phyloP scores from a whole-genome alignment of 768 basidiomycete genomes.

The Lactarius hengduanensis region DNA sequence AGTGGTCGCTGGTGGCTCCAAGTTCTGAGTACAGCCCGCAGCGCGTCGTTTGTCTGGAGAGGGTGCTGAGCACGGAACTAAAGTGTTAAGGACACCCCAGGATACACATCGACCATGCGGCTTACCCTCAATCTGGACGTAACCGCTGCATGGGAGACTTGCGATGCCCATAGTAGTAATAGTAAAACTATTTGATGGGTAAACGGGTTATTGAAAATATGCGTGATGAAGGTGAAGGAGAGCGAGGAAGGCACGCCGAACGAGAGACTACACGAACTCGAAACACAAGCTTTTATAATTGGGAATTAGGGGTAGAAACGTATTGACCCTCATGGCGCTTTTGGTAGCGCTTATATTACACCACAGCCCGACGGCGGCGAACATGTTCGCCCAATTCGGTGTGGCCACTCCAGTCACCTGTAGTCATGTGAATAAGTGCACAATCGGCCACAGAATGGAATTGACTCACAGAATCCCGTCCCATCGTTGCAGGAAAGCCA shows the following conservation, averaged over 20 bases:
- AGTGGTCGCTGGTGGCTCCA: background rate
- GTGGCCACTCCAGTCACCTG: conserved; percentile 56
- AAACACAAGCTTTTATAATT: too few relatives aligned
- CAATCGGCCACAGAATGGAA: background rate
- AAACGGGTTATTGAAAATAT: background rate
- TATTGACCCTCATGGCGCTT: too few relatives aligned
- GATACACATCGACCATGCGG: background rate
- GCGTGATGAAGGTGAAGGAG: background rate
- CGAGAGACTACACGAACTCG: too few relatives aligned
- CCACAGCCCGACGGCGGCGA: conserved; percentile 36
- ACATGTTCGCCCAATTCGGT: conserved; percentile 51
- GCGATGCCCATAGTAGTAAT: background rate
- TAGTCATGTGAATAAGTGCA: background rate
- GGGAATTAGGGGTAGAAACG: too few relatives aligned
- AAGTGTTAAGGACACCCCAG: background rate
- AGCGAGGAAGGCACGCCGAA: background rate
- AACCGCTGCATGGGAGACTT: background rate
- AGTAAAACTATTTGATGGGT: background rate
- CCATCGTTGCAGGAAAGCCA: conserved; percentile 22
- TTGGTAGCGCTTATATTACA: background rate
- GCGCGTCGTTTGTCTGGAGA: background rate
- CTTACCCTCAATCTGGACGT: background rate
- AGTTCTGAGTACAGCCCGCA: background rate
- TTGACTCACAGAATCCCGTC: conserved; percentile 24
- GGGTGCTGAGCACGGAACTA: background rate